A percentile compares a stretch with the other conserved stretches of the same genome.
phyloP scores from a whole-genome alignment of 805 yeast species.

The Torulaspora microellipsoides region DNA sequence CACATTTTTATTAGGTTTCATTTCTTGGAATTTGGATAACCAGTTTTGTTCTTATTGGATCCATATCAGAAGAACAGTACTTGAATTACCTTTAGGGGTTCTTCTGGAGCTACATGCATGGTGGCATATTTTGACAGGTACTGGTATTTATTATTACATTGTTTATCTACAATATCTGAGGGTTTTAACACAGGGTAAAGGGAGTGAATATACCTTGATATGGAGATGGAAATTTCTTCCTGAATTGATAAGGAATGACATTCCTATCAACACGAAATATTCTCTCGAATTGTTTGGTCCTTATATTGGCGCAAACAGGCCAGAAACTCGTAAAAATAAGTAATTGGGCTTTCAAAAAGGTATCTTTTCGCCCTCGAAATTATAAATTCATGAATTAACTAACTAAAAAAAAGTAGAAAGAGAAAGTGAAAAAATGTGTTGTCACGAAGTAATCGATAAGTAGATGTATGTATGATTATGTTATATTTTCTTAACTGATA shows the following conservation, averaged over 20 bases:
- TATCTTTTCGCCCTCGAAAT: no score
- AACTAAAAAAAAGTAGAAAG: no score
- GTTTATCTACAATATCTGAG: slow-evolving; percentile 74
- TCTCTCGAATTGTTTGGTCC: slow-evolving; percentile 18
- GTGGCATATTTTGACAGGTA: slow-evolving; percentile 91
- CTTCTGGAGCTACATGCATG: slow-evolving; percentile 90
- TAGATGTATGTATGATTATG: no score
- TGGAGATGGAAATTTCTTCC: slow-evolving; percentile 60
- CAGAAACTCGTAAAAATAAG: slow-evolving; percentile 8
- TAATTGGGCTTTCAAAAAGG: neutral
- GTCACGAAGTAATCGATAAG: no score
- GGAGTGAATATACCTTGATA: slow-evolving; percentile 50
- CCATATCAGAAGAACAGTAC: slow-evolving; percentile 53
- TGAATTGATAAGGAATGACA: slow-evolving; percentile 36
- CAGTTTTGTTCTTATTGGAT: slow-evolving; percentile 65
- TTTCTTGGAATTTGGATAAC: slow-evolving; percentile 86
- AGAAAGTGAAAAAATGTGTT: no score
- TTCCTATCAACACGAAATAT: slow-evolving; percentile 23
- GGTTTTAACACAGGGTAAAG: slow-evolving; percentile 56
- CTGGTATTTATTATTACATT: slow-evolving; percentile 82
- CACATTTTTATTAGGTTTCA: slow-evolving; percentile 68
- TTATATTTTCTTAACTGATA: no score
- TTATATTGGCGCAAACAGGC: neutral
- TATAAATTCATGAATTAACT: no score
- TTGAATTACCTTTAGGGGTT: slow-evolving; percentile 76